phyloP scores from a whole-genome alignment of 2,329 filamentous ascomycete species.

The Hymenoscyphus occultus region DNA sequence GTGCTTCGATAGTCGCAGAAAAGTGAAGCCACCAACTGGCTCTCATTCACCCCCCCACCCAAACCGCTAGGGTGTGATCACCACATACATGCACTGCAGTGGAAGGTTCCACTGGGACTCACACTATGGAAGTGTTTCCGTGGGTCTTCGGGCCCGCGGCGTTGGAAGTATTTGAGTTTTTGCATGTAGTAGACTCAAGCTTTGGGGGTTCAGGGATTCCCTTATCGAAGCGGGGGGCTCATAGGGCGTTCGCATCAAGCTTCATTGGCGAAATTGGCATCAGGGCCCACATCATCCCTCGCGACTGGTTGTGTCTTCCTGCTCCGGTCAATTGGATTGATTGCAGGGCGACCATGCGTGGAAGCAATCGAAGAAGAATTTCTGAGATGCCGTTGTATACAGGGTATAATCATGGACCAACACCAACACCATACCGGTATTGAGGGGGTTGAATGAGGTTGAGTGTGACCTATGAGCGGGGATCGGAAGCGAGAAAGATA shows the following conservation, averaged over 20 bases:
- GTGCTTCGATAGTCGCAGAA: background rate
- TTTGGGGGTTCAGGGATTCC: background rate
- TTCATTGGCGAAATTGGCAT: slow-evolving; percentile 2
- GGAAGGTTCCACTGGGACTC: background rate
- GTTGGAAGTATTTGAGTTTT: background rate
- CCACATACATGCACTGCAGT: too few species aligned
- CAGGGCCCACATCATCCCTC: too few species aligned
- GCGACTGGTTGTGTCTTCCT: too few species aligned
- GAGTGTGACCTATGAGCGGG: background rate
- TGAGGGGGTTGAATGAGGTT: background rate
- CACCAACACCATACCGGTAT: background rate
- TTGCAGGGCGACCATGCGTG: background rate
- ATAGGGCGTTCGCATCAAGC: background rate
- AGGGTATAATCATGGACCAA: background rate
- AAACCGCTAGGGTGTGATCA: too few species aligned
- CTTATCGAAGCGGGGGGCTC: background rate
- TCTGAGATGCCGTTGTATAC: too few species aligned
- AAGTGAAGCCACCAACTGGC: background rate
- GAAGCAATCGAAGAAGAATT: background rate
- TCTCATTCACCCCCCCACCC: too few species aligned
- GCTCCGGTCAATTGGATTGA: background rate
- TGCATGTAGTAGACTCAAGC: slow-evolving; percentile 1
- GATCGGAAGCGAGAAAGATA: too few species aligned
- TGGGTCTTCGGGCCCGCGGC: background rate
- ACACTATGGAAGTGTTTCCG: background rate